Conservation (phyloP, 441 rosid species). For the Populus hybrid region DNA sequence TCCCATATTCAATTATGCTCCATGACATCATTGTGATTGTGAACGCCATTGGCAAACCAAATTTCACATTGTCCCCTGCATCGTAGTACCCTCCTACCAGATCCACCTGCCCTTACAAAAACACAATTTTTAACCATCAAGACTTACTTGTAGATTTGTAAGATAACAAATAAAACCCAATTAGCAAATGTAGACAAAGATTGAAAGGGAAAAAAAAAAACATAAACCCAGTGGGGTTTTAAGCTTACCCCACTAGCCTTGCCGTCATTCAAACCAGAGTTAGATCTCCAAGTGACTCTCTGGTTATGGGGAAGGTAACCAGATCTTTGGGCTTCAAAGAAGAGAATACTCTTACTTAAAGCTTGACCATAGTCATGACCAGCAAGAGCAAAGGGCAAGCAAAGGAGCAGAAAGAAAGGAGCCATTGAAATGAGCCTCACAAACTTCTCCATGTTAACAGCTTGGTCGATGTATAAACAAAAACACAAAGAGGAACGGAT, state of each 20-base stretch:
- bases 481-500: not conserved
- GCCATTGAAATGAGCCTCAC: slow-evolving; percentile 28
- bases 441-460: slow-evolving; percentile 29
- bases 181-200: not conserved
- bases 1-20: slow-evolving; percentile 83
- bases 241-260: slow-evolving; percentile 81
- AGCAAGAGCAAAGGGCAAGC: slow-evolving; percentile 55
- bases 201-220: not conserved
- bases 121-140: not conserved
- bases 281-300: slow-evolving; percentile 86
- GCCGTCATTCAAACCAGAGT: slow-evolving; percentile 92
- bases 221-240: not conserved
- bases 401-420: slow-evolving; percentile 50
- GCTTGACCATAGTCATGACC: slow-evolving; percentile 92
- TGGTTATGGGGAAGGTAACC: slow-evolving; percentile 81
- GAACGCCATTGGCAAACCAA: slow-evolving; percentile 92
- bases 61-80: slow-evolving; percentile 95
- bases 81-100: slow-evolving; percentile 90
- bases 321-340: slow-evolving; percentile 98
- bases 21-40: slow-evolving; percentile 93
- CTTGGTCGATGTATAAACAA: not conserved
- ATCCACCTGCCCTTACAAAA: slow-evolving; percentile 52
- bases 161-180: not conserved
- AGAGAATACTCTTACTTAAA: slow-evolving; percentile 83
- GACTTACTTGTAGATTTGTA: not conserved